A percentile compares a stretch with the other conserved stretches of the same genome.
Conservation (phyloP, 306 rosid species). For the Rubus parviflorus region DNA sequence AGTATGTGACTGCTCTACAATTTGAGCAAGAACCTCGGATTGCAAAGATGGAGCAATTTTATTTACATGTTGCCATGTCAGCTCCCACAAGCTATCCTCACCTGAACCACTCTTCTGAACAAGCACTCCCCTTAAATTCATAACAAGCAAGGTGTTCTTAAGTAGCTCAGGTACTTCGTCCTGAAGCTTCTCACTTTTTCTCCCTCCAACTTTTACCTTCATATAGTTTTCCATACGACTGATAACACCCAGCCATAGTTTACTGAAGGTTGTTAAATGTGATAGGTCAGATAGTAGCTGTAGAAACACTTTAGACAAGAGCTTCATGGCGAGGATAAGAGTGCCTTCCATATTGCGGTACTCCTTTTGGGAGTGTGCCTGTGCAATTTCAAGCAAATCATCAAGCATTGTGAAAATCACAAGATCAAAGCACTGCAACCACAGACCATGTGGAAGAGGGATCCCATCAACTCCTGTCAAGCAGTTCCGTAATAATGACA, state of each 20-base stretch:
- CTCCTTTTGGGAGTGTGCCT: constrained; percentile 83
- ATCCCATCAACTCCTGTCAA: constrained; percentile 75
- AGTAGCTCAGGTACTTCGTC: constrained; percentile 90
- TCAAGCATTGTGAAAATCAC: constrained; percentile 97
- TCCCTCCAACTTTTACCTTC: constrained; percentile 79
- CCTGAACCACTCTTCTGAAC: constrained; percentile 70
- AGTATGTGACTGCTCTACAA: constrained; percentile 45
- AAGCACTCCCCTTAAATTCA: constrained; percentile 79
- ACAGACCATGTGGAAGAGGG: constrained; percentile 51
- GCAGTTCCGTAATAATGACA: constrained; percentile 74
- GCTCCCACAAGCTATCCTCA: constrained; percentile 93
- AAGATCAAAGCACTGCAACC: constrained; percentile 87
- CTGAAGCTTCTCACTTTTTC: constrained; percentile 81
- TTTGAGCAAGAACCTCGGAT: constrained; percentile 77
- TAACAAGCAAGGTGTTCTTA: constrained; percentile 73
- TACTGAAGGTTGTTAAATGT: constrained; percentile 72
- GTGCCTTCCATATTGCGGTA: constrained; percentile 97
- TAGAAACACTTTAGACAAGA: constrained; percentile 81
- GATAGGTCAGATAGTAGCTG: constrained; percentile 70
- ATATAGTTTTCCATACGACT: constrained; percentile 83
- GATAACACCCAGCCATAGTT: constrained; percentile 90
- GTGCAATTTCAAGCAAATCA: constrained; percentile 90
- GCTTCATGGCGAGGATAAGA: constrained; percentile 79
- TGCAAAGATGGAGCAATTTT: constrained; percentile 82
- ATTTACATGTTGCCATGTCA: constrained; percentile 91